Conservation (phyloP, 2,329 filamentous ascomycete species). For the Trichoderma koningii region DNA sequence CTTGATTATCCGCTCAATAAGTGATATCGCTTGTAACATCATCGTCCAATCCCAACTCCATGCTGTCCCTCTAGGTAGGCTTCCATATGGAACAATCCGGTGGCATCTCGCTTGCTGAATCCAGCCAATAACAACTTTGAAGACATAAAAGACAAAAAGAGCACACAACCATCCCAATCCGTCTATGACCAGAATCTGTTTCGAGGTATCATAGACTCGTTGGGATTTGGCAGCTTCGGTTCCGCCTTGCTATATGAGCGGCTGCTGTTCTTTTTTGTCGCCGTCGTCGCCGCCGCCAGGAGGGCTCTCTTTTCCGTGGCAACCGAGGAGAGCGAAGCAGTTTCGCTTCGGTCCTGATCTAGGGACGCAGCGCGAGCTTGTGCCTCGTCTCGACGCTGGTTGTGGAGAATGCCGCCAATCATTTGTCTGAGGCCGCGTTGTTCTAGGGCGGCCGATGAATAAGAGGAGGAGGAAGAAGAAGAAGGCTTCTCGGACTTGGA, state of each 20-base stretch:
- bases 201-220: conserved; percentile 10
- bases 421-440: not conserved
- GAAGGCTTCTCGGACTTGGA: not conserved
- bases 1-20: not conserved
- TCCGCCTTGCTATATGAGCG: not conserved
- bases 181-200: not conserved
- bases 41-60: not conserved
- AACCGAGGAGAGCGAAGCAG: conserved; percentile 24
- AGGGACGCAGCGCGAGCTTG: conserved; percentile 1
- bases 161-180: not conserved
- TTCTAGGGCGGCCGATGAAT: not conserved
- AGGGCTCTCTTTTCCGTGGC: conserved; percentile 20
- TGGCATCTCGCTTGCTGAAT: not conserved
- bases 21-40: not conserved
- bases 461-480: conserved; percentile 18
- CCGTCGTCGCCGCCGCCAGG: not conserved
- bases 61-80: not conserved
- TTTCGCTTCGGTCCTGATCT: conserved; percentile 5
- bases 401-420: conserved; percentile 19
- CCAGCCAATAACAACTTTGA: no score
- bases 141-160: no score
- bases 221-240: conserved; percentile 1
- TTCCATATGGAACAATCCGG: not conserved
- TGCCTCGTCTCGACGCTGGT: conserved; percentile 15
- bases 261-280: not conserved